Conservation (phyloP, 495 filamentous ascomycete genomes). For the Collariella sp. region DNA sequence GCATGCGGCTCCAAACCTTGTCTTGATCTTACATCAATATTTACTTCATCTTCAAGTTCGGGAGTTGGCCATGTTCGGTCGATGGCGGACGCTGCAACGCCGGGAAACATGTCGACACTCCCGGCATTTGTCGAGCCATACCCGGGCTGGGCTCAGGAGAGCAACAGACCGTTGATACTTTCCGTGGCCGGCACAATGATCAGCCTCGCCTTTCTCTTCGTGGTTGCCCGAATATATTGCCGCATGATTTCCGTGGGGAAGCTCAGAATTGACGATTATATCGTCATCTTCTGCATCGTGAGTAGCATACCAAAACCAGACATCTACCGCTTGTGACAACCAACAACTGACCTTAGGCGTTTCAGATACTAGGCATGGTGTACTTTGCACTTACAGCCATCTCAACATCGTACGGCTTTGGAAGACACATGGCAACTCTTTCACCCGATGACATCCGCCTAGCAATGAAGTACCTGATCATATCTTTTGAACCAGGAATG, state of each 20-base stretch:
- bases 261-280: constrained; percentile 13
- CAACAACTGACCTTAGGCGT: background rate
- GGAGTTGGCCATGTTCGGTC: no score
- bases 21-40: no score
- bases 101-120: constrained; percentile 9
- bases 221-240: constrained; percentile 17
- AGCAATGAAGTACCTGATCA: constrained; percentile 14
- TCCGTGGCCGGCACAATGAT: constrained; percentile 11
- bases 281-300: constrained; percentile 6
- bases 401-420: constrained; percentile 15
- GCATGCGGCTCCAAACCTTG: no score
- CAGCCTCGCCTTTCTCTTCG: constrained; percentile 12
- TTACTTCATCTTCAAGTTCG: no score
- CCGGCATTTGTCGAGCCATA: background rate
- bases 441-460: constrained; percentile 1
- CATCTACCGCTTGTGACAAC: no score
- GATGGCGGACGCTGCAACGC: no score
- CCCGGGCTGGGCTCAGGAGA: constrained; percentile 14
- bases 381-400: constrained; percentile 13
- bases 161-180: constrained; percentile 16
- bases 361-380: constrained; percentile 7
- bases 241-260: constrained; percentile 8
- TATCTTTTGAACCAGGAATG: constrained; percentile 24
- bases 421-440: constrained; percentile 15
- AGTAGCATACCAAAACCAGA: no score